phyloP scores from a whole-genome alignment of 176 grass and related monocot species.

The Elymus sibiricus region DNA sequence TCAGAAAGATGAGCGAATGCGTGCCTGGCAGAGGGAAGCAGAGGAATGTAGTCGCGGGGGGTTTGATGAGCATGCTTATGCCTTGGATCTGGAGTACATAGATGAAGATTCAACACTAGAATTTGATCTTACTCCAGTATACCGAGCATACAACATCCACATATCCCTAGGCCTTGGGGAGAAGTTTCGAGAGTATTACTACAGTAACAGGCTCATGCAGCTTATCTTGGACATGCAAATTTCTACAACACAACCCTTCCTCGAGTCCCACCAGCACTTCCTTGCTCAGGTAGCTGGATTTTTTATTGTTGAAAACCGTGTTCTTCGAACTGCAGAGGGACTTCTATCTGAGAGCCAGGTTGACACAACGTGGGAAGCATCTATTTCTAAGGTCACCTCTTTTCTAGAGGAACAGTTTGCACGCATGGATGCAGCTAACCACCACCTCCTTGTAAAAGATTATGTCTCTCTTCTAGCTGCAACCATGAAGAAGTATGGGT shows the following conservation, averaged over 20 bases:
- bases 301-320: constrained; percentile 11
- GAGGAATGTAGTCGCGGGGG: constrained; percentile 59
- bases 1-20: constrained; percentile 55
- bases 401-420: not conserved
- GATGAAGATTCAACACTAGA: constrained; percentile 56
- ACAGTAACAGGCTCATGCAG: constrained; percentile 16
- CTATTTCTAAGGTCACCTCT: constrained; percentile 9
- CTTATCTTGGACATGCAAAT: constrained; percentile 9
- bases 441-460: constrained; percentile 19
- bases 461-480: not conserved
- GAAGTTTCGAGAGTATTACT: not conserved
- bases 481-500: constrained; percentile 15
- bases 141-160: constrained; percentile 16
- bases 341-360: constrained; percentile 13
- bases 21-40: constrained; percentile 54
- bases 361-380: constrained; percentile 7
- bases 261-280: constrained; percentile 18
- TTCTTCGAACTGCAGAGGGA: constrained; percentile 14
- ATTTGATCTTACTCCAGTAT: constrained; percentile 35
- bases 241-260: constrained; percentile 14
- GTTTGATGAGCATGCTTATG: constrained; percentile 55
- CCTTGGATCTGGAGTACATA: constrained; percentile 53
- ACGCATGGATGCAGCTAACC: constrained; percentile 3
- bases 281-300: constrained; percentile 16
- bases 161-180: constrained; percentile 8